Base-by-base conservation (phyloP, 176 grass and related monocot species). In the Carex parvula region DNA sequence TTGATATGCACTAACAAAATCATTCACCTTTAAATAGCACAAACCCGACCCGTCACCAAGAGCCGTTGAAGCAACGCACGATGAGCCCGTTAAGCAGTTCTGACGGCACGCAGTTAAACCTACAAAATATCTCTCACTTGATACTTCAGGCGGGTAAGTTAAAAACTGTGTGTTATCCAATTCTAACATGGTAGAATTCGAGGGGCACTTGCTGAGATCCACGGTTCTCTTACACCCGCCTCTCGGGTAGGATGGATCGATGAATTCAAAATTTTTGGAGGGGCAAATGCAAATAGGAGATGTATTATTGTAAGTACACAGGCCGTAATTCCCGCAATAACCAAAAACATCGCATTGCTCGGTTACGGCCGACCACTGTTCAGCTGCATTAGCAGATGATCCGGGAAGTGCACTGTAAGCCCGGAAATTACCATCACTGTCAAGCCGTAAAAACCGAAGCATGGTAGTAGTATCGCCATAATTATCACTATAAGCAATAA, bases 281-380 rank as follows among this genome's bases (percentile, higher is more conserved):
- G 96, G 93, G 80, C 96, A 99, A 0, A 84, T 84, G 78, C 96
- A 99, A 64, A 86, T 70, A 14, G 96, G 96, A 52, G 91, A 75
- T 3, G 93, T 90, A 33, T 89, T 85, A 73, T 99, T 99, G 88
- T 95, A 99, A 21, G 83, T 80, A 86, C 96, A 99, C 22, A 99
- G 79, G 64, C 96, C 96, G 82, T 90, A 93, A 83, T 94, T 90
- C 44, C 96, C 96, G 84, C 96, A 99, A 83, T 87, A 99, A 41
- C 93, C 96, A 84, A 99, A 99, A n/a, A 99, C 92, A 79, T 92
- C 60, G 82, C 96, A 99, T 80, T 99, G 96, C 91, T 99, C 91
- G 11, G 89, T 87, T 54, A 99, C 91, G 2, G 96, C 96, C 0
- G 93, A 99, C 96, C 96, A 99, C 77, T 91, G 85, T 33, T 86